Conservation (phyloP, 108 stramenopile species). For the Skeletonema costatum region DNA sequence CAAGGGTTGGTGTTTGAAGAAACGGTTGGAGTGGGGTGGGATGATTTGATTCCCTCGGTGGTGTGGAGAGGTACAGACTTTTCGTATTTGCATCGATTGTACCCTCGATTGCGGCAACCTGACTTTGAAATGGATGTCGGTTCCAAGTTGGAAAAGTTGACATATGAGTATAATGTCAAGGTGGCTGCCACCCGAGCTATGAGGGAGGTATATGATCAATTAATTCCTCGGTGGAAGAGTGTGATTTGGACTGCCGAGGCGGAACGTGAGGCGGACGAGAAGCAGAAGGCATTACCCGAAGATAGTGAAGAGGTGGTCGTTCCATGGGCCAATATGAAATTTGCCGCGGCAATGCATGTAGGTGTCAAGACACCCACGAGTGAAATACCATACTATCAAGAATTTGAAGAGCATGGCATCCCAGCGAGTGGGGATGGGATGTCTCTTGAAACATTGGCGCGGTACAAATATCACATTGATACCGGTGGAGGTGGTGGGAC, state of each 20-base stretch:
- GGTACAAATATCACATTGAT: slow-evolving; percentile 47
- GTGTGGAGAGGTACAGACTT: slow-evolving; percentile 39
- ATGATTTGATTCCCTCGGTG: slow-evolving; percentile 31
- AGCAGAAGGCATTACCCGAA: neutral
- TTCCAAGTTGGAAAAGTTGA: neutral
- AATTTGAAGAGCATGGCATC: slow-evolving; percentile 18
- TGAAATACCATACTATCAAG: slow-evolving; percentile 8
- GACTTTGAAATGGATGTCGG: slow-evolving; percentile 17
- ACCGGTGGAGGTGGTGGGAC: slow-evolving; percentile 44
- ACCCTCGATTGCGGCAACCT: slow-evolving; percentile 13
- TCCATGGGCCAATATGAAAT: slow-evolving; percentile 35
- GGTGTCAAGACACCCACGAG: slow-evolving; percentile 8
- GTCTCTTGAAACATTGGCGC: slow-evolving; percentile 15
- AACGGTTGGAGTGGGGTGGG: neutral
- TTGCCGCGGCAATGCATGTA: slow-evolving; percentile 5
- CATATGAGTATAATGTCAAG: neutral
- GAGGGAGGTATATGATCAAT: slow-evolving; percentile 8
- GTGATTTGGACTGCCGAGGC: slow-evolving; percentile 33
- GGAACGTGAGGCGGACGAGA: slow-evolving; percentile 22
- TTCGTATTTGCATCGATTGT: neutral
- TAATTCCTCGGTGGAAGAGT: slow-evolving; percentile 33
- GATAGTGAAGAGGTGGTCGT: neutral
- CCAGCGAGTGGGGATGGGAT: slow-evolving; percentile 15
- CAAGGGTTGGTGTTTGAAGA: slow-evolving; percentile 23
- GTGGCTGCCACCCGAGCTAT: slow-evolving; percentile 16